Evolutionary conservation across 108 stramenopile genomes (phyloP).

Genomic region (Epithemia pelagica): DNA sequence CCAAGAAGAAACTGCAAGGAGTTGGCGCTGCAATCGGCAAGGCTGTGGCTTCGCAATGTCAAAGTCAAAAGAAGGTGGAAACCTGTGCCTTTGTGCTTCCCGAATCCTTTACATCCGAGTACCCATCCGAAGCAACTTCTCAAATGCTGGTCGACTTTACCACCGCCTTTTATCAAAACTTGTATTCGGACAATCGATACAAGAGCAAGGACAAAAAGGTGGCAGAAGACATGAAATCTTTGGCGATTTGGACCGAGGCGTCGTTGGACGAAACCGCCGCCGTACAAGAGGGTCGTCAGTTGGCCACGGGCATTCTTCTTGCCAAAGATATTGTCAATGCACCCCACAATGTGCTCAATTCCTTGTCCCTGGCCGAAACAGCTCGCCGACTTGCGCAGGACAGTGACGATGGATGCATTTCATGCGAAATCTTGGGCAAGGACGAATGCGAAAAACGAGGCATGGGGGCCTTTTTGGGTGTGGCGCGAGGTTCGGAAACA

Average conservation of each 20-base stretch:
- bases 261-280: slow-evolving; percentile 8
- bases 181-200: slow-evolving; percentile 83
- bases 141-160: slow-evolving; percentile 38
- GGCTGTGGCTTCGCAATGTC: slow-evolving; percentile 59
- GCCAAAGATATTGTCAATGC: slow-evolving; percentile 94
- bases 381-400: slow-evolving; percentile 75
- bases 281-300: slow-evolving; percentile 40
- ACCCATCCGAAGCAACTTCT: slow-evolving; percentile 14
- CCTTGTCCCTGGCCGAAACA: slow-evolving; percentile 72
- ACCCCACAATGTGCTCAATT: slow-evolving; percentile 94
- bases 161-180: slow-evolving; percentile 42
- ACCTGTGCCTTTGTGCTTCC: slow-evolving; percentile 51
- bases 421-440: slow-evolving; percentile 73
- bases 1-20: slow-evolving; percentile 1
- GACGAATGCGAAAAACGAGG: slow-evolving; percentile 81
- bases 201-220: slow-evolving; percentile 57
- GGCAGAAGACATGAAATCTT: slow-evolving; percentile 59
- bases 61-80: slow-evolving; percentile 61
- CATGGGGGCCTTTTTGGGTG: slow-evolving; percentile 93
- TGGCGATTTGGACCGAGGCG: slow-evolving; percentile 41
- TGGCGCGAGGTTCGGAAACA: slow-evolving; percentile 86
- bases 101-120: slow-evolving; percentile 8
- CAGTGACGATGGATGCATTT: slow-evolving; percentile 53
- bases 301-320: slow-evolving; percentile 58
- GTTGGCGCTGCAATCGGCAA: slow-evolving; percentile 47